phyloP scores from a whole-genome alignment of 2,329 filamentous ascomycete species.

The Diplodia scrobiculata region DNA sequence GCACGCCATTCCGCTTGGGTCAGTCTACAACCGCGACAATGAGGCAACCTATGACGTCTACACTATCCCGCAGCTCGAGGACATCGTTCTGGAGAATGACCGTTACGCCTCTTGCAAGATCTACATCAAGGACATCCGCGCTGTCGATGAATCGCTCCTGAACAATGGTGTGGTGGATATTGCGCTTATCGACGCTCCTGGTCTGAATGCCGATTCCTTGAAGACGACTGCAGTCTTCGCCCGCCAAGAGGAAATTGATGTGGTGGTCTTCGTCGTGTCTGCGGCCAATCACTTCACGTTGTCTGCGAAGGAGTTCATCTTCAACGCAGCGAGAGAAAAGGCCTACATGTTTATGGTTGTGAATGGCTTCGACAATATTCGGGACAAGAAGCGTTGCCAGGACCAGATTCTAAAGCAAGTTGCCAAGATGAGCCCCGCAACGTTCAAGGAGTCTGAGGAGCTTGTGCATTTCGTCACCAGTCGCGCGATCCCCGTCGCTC shows the following conservation, averaged over 20 bases:
- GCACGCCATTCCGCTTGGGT: conserved; percentile 84
- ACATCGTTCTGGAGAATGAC: conserved; percentile 85
- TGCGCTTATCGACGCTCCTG: conserved; percentile 92
- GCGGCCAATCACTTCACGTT: conserved; percentile 97
- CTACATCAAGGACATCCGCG: conserved; percentile 86
- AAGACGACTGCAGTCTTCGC: conserved; percentile 98
- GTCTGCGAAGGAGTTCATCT: conserved; percentile 96
- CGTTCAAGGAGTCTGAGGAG: conserved; percentile 87
- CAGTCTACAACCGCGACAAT: conserved; percentile 80
- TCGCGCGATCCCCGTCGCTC: conserved; percentile 80
- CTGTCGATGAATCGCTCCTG: conserved; percentile 87
- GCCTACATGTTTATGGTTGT: conserved; percentile 99
- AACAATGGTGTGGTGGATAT: conserved; percentile 99
- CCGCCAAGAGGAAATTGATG: conserved; percentile 96
- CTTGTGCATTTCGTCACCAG: conserved; percentile 98
- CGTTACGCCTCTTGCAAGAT: conserved; percentile 95
- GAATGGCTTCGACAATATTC: conserved; percentile 92
- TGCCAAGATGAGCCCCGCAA: conserved; percentile 80
- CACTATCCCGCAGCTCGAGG: conserved; percentile 73
- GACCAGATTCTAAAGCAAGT: conserved; percentile 94
- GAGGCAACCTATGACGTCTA: conserved; percentile 94
- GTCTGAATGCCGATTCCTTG: conserved; percentile 91
- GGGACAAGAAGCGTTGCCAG: conserved; percentile 86
- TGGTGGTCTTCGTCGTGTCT: conserved; percentile 97
- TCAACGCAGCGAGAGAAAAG: conserved; percentile 92